Percentiles rank a stretch among this genome's conserved stretches.
phyloP scores from a whole-genome alignment of 2,329 filamentous ascomycete genomes.

The Colletotrichum sidae region DNA sequence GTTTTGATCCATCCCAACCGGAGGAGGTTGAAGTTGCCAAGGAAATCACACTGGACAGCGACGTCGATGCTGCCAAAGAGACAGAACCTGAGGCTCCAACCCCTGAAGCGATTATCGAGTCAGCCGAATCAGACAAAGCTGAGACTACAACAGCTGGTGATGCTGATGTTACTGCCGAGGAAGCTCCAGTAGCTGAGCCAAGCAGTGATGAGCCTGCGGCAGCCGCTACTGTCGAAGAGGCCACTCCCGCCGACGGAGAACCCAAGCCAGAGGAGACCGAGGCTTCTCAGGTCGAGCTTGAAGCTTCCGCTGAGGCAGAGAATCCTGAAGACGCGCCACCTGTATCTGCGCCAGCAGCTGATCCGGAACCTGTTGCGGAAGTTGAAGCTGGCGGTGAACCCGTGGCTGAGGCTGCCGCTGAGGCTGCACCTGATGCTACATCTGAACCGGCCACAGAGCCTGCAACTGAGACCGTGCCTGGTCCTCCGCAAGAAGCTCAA shows the following conservation, averaged over 20 bases:
- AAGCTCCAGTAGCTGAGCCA: not conserved
- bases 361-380: not conserved
- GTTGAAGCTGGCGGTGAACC: constrained; percentile 1
- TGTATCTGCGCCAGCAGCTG: not conserved
- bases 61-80: not conserved
- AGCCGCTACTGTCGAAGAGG: not conserved
- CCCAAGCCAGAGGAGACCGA: not conserved
- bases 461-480: constrained; percentile 5
- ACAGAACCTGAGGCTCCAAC: not conserved
- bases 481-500: not conserved
- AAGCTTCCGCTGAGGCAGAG: not conserved
- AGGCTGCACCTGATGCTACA: not conserved
- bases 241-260: constrained; percentile 10
- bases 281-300: not conserved
- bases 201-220: not conserved
- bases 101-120: not conserved
- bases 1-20: too few species aligned
- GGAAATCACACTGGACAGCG: too few species aligned
- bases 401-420: not conserved
- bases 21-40: too few species aligned
- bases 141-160: not conserved
- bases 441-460: not conserved
- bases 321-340: not conserved
- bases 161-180: not conserved
- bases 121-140: not conserved